A percentile compares a stretch with the other conserved stretches of the same genome.
These are phyloP conservation scores for Podospora pseudoanserina DNA, from an alignment of 495 filamentous ascomycete genomes.

Conservation along the genomic window DNA sequence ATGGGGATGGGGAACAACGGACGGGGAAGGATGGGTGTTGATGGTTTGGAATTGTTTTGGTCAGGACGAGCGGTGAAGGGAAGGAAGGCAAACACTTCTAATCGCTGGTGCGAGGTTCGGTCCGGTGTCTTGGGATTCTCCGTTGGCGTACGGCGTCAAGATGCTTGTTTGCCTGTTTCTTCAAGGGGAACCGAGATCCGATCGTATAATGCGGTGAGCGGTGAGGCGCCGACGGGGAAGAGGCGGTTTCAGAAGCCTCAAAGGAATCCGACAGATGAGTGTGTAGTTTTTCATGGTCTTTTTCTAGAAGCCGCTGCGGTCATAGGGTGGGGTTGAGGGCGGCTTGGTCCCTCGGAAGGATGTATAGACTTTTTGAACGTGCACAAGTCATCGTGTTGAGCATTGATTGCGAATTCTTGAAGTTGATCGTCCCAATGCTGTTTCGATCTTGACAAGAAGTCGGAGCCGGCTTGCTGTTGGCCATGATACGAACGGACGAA, in stretches of 20 bases:
- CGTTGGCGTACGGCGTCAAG: background rate
- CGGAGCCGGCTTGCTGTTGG: background rate
- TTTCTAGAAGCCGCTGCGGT: constrained; percentile 1
- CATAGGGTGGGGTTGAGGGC: background rate
- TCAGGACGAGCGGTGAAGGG: background rate
- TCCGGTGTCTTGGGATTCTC: background rate
- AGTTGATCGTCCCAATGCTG: background rate
- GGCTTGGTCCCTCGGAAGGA: background rate
- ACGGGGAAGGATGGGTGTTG: constrained; percentile 2
- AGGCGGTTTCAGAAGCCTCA: constrained; percentile 5
- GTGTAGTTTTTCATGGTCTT: background rate
- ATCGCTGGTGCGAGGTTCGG: background rate
- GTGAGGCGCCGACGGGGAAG: background rate
- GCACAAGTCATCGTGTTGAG: background rate
- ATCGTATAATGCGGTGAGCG: background rate
- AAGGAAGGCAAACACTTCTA: background rate
- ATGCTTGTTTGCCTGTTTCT: background rate
- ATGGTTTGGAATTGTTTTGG: too few species aligned
- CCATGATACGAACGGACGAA: background rate
- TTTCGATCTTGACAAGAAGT: background rate
- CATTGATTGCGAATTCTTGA: background rate
- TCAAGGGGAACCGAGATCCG: background rate
- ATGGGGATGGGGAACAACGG: constrained; percentile 28
- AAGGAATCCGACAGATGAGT: background rate
- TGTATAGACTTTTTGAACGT: constrained; percentile 1